phyloP scores from a whole-genome alignment of 1,284 basidiomycete species.

The Mycena sp. region DNA sequence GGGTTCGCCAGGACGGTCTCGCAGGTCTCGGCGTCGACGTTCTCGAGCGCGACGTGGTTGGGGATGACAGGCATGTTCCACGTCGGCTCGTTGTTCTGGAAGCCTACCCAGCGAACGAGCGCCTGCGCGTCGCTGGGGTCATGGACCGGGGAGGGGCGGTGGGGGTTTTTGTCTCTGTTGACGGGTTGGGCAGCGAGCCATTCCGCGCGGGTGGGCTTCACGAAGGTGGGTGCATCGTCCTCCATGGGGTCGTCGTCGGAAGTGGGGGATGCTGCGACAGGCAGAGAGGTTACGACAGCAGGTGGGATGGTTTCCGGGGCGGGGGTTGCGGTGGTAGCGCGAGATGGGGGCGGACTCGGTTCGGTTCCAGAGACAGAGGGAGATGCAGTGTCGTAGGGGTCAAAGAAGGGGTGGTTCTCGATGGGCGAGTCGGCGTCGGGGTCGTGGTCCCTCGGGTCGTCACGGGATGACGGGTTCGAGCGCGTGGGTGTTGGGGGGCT shows the following conservation, averaged over 20 bases:
- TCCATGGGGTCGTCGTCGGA: background rate
- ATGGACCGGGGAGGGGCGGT: background rate
- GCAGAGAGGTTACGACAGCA: too few species aligned
- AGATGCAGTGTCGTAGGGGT: too few species aligned
- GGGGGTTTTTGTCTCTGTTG: background rate
- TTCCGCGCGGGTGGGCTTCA: background rate
- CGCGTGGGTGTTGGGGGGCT: too few species aligned
- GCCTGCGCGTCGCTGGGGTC: background rate
- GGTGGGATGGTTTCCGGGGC: too few species aligned
- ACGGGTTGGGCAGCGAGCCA: background rate
- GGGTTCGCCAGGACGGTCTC: background rate
- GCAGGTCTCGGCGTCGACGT: background rate
- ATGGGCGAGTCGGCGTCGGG: too few species aligned
- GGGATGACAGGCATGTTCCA: background rate
- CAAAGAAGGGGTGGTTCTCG: too few species aligned
- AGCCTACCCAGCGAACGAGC: background rate
- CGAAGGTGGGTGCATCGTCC: background rate
- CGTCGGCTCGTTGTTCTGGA: background rate
- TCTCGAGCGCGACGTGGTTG: background rate
- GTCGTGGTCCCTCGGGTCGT: too few species aligned
- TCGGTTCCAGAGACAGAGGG: too few species aligned
- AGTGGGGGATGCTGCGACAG: background rate
- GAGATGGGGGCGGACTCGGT: too few species aligned
- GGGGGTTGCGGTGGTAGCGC: too few species aligned
- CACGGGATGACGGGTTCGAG: too few species aligned